Conservation (phyloP, 176 grass and related monocot genomes). For the Secale cereale region DNA sequence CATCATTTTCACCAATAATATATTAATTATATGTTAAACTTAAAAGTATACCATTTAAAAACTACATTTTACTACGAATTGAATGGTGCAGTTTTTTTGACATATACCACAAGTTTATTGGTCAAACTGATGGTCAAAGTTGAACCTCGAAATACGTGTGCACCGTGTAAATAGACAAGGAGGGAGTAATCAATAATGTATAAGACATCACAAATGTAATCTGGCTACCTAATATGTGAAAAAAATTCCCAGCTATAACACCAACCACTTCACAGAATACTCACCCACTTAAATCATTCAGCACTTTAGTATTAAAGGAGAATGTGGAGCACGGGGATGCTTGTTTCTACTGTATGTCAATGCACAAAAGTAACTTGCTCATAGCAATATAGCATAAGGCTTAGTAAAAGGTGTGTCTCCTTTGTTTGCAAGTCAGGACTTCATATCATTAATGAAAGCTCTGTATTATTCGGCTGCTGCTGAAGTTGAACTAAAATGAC, state of each 20-base stretch:
- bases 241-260: too few relatives aligned
- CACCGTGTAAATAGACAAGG: too few relatives aligned
- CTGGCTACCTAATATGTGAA: not conserved
- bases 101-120: too few relatives aligned
- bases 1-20: too few relatives aligned
- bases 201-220: not conserved
- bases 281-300: not conserved
- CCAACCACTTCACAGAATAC: constrained; percentile 1
- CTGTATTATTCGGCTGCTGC: not conserved
- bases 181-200: not conserved
- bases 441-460: not conserved
- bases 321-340: not conserved
- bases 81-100: too few relatives aligned
- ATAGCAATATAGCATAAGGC: not conserved
- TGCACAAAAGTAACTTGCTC: not conserved
- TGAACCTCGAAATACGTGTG: too few relatives aligned
- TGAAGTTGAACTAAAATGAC: not conserved
- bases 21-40: too few relatives aligned
- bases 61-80: too few relatives aligned
- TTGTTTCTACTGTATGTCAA: constrained; percentile 3
- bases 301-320: not conserved
- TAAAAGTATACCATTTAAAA: too few relatives aligned
- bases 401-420: not conserved
- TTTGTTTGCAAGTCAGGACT: too few relatives aligned
- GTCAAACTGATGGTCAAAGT: too few relatives aligned